Evolutionary conservation across 2,329 filamentous ascomycete species (phyloP), one percentile per base, ranked within the genome.

Genomic region (Apiospora kogelbergensis): DNA sequence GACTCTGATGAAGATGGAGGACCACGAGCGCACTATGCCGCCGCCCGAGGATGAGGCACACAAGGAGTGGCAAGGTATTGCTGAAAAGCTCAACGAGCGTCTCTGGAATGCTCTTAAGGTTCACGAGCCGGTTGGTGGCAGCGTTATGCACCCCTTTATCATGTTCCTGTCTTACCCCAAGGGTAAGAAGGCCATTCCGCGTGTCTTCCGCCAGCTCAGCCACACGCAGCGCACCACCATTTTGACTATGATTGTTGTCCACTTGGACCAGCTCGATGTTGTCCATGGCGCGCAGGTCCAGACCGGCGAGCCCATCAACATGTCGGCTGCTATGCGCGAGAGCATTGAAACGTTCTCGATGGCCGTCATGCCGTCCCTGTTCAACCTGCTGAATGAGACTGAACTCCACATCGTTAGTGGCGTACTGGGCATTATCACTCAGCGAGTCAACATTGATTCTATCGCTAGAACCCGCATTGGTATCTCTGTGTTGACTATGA

Each of bases 151-250:
- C 79, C 96, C 96, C 0, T 99, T 99, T 81, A 98, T 99, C 74
- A 93, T 95, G 63, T 95, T 99, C 79, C 84, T 99, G 63, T 97
- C 95, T 5, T 97, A 96, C 76, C 89, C 91, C 74, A 99, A 99
- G 84, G 96, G 96, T 77, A 98, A 98, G 84, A 97, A 96, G 83
- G 93, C 93, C 1, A 94, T 99, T 70, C 94, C 94, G 65, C 93
- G 96, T 68, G 93, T 98, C 67, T 98, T 98, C 88, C 91, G 94
- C 57, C 94, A 98, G 76, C 93, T 98, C 67, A 92, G 93, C 72
- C 92, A 95, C 71, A 93, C 98, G 77, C 95, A 98, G 81, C 93
- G 95, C 65, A 95, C 96, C 26, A 98, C 95, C 0, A 94, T 98
- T 71, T 86, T 99, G 71, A 99, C 96, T 6, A 95, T 99, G 88